Evolutionary conservation across 2,329 filamentous ascomycete genomes (phyloP), one percentile per base, ranked within the genome.

Genomic region (Ophiosphaerella herpotricha): DNA sequence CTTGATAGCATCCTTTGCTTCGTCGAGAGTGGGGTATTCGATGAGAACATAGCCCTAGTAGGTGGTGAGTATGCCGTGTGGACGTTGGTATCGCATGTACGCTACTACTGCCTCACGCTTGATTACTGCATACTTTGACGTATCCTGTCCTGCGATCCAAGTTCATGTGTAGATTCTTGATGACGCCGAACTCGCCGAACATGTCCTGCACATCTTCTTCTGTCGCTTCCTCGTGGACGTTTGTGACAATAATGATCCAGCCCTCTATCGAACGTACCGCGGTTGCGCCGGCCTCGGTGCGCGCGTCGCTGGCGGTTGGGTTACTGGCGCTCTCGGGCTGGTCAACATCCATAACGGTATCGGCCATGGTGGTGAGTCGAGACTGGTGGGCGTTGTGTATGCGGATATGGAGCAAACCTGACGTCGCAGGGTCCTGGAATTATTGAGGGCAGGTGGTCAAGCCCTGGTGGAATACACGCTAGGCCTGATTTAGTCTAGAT

Each of bases 181-280:
- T 90, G 75, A 93, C 88, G 63, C 90, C 90, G 68, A 83, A 94
- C 64, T 94, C 90, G 66, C 85, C 88, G 72, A 94, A 94, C 72
- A 85, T 82, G 72, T 94, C 90, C 66, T 88, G 88, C 48, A 94
- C 73, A 39, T 89, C 86, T 77, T 94, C 90, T 75, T 94, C 90
- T 62, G 87, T 88, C 42, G 90, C 89, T 74, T 94, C 90, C 70
- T 94, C 90, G 77, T 94, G 90, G 31, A 94, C 87, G 67, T 94
- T 94, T 44, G 89, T 92, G 59, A 90, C 89, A 56, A 91, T 85
- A 66, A 94, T 80, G 74, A 94, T 94, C 90, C 90, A 94, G 62
- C 90, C 90, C 75, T 94, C 90, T 68, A 94, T 92, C 47, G 88
- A 91, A 64, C 90, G 89, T 52, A 94, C 90, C 21, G 90, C 90